Evolutionary conservation across 2,329 filamentous ascomycete genomes (phyloP), one percentile per base, ranked within the genome.

Genomic region (Hirsutella minnesotensis): DNA sequence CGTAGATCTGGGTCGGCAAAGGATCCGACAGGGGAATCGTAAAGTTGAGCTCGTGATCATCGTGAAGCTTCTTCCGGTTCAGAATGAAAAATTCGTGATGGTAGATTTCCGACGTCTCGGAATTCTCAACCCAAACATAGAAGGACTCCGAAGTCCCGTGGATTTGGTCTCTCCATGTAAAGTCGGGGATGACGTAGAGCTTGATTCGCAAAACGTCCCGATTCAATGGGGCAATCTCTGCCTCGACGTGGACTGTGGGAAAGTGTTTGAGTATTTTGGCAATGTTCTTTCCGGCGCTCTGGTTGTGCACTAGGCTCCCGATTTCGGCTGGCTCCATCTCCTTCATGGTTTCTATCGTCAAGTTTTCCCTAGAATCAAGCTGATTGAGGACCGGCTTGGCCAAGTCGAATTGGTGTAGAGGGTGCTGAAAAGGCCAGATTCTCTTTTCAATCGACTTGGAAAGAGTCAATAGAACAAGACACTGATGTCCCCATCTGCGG

Each of bases 71-170:
- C 62, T 79, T 86, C 49, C 88, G 75, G 47, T 80, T 94, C 5
- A 98, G 72, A 44, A 98, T 92, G 64, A 98, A 96, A 63, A 83
- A 95, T 59, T 98, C 92, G 50, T 96, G 86, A 54, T 98, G 92
- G 55, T 95, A 96, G 34, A 98, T 96, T 61, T 96, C 89, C 0
- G 87, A 89, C 0, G 89, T 95, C 54, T 96, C 92, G 0, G 90
- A 95, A 58, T 96, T 95, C 61, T 98, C 92, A 3, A 98, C 90
- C 94, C 92, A 98, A 45, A 98, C 83, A 76, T 94, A 98, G 65
- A 94, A 98, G 4, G 90, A 90, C 56, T 98, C 92, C 0, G 90
- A 95, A 3, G 81, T 87, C 16, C 94, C 94, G 56, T 98, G 89
- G 46, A 95, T 77, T 38, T 85, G 81, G 51, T 96, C 90, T 53